Percentiles rank a stretch among this genome's conserved stretches.
phyloP scores from a whole-genome alignment of 495 filamentous ascomycete genomes.

The Penicillium pulvis region DNA sequence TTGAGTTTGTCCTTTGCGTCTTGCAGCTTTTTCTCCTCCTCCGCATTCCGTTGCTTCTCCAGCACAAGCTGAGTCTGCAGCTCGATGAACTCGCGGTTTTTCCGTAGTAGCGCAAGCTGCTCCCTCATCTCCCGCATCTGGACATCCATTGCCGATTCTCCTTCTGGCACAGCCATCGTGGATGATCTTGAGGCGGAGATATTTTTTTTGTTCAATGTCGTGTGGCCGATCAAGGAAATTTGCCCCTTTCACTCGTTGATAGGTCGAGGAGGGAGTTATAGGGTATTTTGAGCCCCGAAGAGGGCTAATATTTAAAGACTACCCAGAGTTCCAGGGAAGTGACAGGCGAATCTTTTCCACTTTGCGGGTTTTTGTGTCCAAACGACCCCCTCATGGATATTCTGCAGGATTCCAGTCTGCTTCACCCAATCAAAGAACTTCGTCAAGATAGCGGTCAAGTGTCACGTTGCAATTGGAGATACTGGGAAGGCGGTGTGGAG shows the following conservation, averaged over 20 bases:
- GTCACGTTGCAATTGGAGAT: not conserved
- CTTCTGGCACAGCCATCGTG: not conserved
- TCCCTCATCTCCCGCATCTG: not conserved
- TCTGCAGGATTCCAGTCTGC: not conserved
- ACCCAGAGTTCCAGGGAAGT: too few relatives aligned
- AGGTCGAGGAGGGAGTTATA: too few relatives aligned
- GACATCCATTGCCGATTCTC: not conserved
- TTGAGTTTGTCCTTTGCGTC: constrained; percentile 2
- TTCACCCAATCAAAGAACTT: not conserved
- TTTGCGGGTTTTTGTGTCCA: not conserved
- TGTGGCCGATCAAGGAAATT: too few relatives aligned
- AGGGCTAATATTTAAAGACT: too few relatives aligned
- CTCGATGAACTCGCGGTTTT: constrained; percentile 4
- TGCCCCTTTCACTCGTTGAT: too few relatives aligned
- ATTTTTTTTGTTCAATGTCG: not conserved
- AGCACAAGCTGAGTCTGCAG: not conserved
- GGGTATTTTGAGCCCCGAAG: too few relatives aligned
- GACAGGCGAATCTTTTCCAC: too few relatives aligned
- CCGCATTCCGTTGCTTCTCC: not conserved
- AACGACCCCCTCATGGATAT: not conserved
- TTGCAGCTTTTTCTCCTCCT: constrained; percentile 3
- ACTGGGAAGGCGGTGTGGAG: not conserved
- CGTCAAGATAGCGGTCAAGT: not conserved
- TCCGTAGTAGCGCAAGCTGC: not conserved
- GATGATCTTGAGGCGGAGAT: not conserved